Evolutionary conservation across 768 basidiomycete genomes (phyloP).

Genomic region (Gloeophyllum trabeum): DNA sequence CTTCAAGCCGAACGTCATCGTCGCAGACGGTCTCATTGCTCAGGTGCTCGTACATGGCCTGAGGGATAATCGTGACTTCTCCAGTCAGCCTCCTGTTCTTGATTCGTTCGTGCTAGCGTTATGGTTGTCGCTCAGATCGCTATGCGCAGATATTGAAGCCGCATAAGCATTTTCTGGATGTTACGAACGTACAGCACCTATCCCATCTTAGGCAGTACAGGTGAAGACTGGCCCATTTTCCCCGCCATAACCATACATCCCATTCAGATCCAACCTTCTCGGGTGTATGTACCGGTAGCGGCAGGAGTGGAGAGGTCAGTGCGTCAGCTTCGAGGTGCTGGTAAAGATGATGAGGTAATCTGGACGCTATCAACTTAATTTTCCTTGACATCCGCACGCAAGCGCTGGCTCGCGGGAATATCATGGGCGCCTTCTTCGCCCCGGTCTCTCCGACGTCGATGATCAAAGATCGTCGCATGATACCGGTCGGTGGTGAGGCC

Average conservation of each 20-base stretch:
- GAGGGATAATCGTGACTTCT: slow-evolving; percentile 15
- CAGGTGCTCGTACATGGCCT: slow-evolving; percentile 28
- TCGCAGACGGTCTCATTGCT: slow-evolving; percentile 39
- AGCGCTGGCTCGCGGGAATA: too few species aligned
- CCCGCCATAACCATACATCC: slow-evolving; percentile 4
- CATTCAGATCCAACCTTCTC: slow-evolving; percentile 35
- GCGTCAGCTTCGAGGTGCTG: slow-evolving; percentile 37
- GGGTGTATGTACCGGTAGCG: slow-evolving; percentile 44
- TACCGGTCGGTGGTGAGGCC: too few species aligned
- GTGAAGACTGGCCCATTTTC: not conserved
- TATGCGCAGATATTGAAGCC: not conserved
- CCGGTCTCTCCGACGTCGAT: too few species aligned
- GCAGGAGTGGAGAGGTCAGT: slow-evolving; percentile 48
- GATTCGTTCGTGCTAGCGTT: slow-evolving; percentile 17
- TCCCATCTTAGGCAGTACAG: not conserved
- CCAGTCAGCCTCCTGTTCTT: slow-evolving; percentile 17
- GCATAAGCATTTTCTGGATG: too few species aligned
- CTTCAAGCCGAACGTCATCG: slow-evolving; percentile 32
- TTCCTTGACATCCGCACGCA: too few species aligned
- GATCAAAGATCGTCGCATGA: too few species aligned
- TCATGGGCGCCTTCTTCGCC: too few species aligned
- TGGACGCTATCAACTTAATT: too few species aligned
- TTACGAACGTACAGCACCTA: not conserved
- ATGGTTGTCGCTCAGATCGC: not conserved
- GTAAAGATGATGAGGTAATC: slow-evolving; percentile 31